Percentiles rank a stretch among this genome's conserved stretches.
These are phyloP conservation scores for Fusarium verrucosum DNA, from an alignment of 2,329 filamentous ascomycete species.

Conservation along the genomic window DNA sequence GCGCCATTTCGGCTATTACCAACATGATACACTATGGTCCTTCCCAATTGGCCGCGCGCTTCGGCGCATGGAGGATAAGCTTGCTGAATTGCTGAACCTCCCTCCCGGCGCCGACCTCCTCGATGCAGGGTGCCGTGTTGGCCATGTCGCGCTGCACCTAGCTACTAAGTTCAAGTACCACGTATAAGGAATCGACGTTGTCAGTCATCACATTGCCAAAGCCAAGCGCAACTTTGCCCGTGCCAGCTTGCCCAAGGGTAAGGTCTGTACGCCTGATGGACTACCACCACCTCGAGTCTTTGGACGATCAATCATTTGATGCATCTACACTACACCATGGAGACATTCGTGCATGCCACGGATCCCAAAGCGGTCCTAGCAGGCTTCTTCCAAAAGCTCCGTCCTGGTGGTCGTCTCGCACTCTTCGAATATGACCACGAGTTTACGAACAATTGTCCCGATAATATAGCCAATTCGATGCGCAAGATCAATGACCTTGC, in stretches of 20 bases:
- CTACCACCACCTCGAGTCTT: slow-evolving; percentile 60
- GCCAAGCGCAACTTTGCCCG: slow-evolving; percentile 53
- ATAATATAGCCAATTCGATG: slow-evolving; percentile 38
- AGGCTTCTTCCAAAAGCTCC: slow-evolving; percentile 58
- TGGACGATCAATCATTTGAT: slow-evolving; percentile 54
- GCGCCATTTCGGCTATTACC: slow-evolving; percentile 61
- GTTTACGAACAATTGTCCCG: neutral
- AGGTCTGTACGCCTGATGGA: slow-evolving; percentile 55
- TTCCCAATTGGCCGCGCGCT: slow-evolving; percentile 57
- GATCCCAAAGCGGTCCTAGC: slow-evolving; percentile 55
- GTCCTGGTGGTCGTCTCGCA: slow-evolving; percentile 57
- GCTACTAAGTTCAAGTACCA: slow-evolving; percentile 51
- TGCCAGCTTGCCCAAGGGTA: slow-evolving; percentile 46
- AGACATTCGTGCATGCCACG: slow-evolving; percentile 64
- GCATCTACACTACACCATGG: slow-evolving; percentile 62
- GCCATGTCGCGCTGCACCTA: slow-evolving; percentile 59
- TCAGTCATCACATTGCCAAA: slow-evolving; percentile 57
- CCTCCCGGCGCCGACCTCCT: slow-evolving; percentile 54
- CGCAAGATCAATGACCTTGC: slow-evolving; percentile 52
- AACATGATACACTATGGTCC: slow-evolving; percentile 55
- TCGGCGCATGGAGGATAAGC: slow-evolving; percentile 61
- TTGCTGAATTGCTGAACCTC: slow-evolving; percentile 52
- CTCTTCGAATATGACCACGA: slow-evolving; percentile 60
- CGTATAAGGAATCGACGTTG: slow-evolving; percentile 59
- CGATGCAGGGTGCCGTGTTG: slow-evolving; percentile 62